A percentile compares a stretch with the other conserved stretches of the same genome.
phyloP scores from a whole-genome alignment of 2,329 filamentous ascomycete species.

The Celoporthe dispersa region DNA sequence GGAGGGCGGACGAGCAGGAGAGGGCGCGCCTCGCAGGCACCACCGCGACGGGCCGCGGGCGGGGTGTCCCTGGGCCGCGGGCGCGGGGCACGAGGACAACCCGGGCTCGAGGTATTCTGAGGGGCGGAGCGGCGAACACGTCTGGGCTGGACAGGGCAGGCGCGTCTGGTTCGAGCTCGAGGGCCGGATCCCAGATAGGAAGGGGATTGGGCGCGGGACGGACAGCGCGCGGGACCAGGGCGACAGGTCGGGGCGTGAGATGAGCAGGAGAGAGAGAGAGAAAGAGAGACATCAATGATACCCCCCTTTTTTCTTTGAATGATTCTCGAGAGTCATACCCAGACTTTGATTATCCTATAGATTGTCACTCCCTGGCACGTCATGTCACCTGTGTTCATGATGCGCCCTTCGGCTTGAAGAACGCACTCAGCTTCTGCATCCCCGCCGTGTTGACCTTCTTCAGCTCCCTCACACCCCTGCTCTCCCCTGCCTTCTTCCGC shows the following conservation, averaged over 20 bases:
- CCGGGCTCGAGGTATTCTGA: not conserved
- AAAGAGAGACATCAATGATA: constrained; percentile 25
- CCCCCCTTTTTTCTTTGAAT: constrained; percentile 21
- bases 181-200: constrained; percentile 49
- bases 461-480: constrained; percentile 75
- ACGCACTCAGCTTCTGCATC: constrained; percentile 97
- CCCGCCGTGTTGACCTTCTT: constrained; percentile 89
- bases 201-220: constrained; percentile 45
- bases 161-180: constrained; percentile 37
- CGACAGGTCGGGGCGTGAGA: constrained; percentile 47
- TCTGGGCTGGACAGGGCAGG: constrained; percentile 33
- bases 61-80: constrained; percentile 23
- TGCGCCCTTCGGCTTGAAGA: constrained; percentile 65
- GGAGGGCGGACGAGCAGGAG: constrained; percentile 66
- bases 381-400: constrained; percentile 37
- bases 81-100: constrained; percentile 30
- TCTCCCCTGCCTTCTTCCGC: constrained; percentile 76
- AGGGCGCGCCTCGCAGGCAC: constrained; percentile 46
- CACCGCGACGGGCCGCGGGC: constrained; percentile 21
- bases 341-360: constrained; percentile 20
- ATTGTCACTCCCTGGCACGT: not conserved
- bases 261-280: constrained; percentile 17
- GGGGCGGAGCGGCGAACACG: constrained; percentile 21
- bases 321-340: constrained; percentile 6
- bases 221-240: constrained; percentile 48